A percentile compares a stretch with the other conserved stretches of the same genome.
These are phyloP conservation scores for Chaetomiaceae sp. DNA, from an alignment of 2,329 filamentous ascomycete species.

Conservation along the genomic window DNA sequence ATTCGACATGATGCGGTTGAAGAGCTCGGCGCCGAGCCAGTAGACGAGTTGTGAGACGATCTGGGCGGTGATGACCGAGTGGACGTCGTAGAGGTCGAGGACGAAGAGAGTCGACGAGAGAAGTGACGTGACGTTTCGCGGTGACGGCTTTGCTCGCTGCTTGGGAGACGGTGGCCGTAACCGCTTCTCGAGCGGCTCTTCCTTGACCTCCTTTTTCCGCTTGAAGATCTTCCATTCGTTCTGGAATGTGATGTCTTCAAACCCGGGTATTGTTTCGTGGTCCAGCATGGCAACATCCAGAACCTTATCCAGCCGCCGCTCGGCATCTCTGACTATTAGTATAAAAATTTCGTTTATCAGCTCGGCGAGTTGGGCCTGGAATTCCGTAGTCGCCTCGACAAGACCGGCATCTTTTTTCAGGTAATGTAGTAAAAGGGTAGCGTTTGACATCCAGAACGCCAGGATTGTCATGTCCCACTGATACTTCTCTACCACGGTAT, in stretches of 20 bases:
- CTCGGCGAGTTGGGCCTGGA: conserved; percentile 89
- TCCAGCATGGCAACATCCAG: conserved; percentile 91
- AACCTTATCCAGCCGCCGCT: conserved; percentile 93
- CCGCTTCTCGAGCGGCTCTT: conserved; percentile 84
- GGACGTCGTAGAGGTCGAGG: conserved; percentile 96
- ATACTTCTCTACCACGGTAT: conserved; percentile 87
- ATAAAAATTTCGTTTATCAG: conserved; percentile 98
- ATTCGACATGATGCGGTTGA: conserved; percentile 97
- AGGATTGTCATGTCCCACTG: conserved; percentile 99
- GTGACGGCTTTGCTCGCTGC: conserved; percentile 83
- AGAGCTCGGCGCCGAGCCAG: conserved; percentile 93
- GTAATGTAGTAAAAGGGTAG: conserved; percentile 91
- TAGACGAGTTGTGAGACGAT: conserved; percentile 90
- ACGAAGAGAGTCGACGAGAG: conserved; percentile 96
- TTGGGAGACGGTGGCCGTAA: conserved; percentile 92
- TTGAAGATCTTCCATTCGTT: conserved; percentile 99
- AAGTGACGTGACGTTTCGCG: conserved; percentile 90
- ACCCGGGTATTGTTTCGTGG: conserved; percentile 95
- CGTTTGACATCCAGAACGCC: conserved; percentile 98
- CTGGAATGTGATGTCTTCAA: conserved; percentile 94
- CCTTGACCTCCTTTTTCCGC: conserved; percentile 82
- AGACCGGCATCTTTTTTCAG: conserved; percentile 89
- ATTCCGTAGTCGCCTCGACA: conserved; percentile 75
- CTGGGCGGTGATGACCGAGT: conserved; percentile 91
- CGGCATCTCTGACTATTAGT: conserved; percentile 91